A percentile compares a stretch with the other conserved stretches of the same genome.
Evolutionary conservation across 441 rosid species (phyloP).

Genomic region (Aquilaria agallochum): DNA sequence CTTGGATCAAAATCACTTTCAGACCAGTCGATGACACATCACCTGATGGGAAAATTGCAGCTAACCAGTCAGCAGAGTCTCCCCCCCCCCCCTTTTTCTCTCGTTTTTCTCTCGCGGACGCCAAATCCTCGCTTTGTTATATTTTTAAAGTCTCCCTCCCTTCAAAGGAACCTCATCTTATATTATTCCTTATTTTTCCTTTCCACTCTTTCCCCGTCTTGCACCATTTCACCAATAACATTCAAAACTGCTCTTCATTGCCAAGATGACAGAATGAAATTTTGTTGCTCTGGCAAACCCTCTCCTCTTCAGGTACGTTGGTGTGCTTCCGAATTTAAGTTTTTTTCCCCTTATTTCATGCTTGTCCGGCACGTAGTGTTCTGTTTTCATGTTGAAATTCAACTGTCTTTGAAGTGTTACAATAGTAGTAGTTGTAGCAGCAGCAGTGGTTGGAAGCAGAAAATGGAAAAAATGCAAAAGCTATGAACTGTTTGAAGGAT

Average conservation of each 20-base stretch:
- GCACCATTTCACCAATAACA: background rate
- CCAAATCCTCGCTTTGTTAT: background rate
- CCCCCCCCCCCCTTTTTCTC: background rate
- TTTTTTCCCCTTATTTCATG: background rate
- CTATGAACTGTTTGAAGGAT: too few relatives aligned
- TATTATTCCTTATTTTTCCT: background rate
- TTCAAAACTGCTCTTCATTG: background rate
- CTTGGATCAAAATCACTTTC: slow-evolving; percentile 12
- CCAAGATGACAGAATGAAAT: background rate
- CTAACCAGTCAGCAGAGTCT: slow-evolving; percentile 14
- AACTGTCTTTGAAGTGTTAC: too few relatives aligned
- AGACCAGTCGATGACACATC: slow-evolving; percentile 16
- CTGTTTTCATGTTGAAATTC: too few relatives aligned
- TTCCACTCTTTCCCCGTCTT: background rate
- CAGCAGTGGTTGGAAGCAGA: too few relatives aligned
- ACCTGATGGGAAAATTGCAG: slow-evolving; percentile 25
- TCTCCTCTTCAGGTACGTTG: too few relatives aligned
- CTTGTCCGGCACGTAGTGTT: background rate
- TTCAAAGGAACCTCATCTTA: slow-evolving; percentile 12
- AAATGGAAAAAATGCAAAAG: too few relatives aligned
- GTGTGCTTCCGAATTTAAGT: too few relatives aligned
- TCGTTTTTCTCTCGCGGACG: too few relatives aligned
- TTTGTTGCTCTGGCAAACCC: background rate
- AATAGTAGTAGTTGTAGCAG: too few relatives aligned
- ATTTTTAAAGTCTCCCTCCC: slow-evolving; percentile 6